phyloP scores from a whole-genome alignment of 805 yeast genomes.

The Ogataea thermomethanolica region DNA sequence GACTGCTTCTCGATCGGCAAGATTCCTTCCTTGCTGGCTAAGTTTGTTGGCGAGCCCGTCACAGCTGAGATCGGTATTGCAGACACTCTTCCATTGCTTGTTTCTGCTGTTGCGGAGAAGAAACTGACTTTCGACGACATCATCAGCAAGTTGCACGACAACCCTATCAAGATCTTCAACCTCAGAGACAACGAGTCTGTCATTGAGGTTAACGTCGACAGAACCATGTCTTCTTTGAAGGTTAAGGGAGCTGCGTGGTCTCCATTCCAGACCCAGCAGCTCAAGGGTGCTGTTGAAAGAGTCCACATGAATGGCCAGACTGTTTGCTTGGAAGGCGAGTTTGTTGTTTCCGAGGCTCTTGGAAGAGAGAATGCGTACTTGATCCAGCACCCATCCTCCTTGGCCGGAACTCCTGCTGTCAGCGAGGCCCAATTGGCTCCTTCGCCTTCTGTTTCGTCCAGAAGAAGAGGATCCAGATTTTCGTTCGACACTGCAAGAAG shows the following conservation, averaged over 20 bases:
- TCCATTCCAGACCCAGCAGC: conserved; percentile 49
- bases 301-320: conserved; percentile 77
- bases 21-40: conserved; percentile 69
- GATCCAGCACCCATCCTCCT: conserved; percentile 41
- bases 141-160: conserved; percentile 67
- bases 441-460: conserved; percentile 32
- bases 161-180: conserved; percentile 79
- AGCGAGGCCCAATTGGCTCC: conserved; percentile 29
- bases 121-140: conserved; percentile 71
- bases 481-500: conserved; percentile 44
- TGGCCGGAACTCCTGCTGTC: conserved; percentile 30
- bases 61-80: conserved; percentile 73
- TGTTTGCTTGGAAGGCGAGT: conserved; percentile 77
- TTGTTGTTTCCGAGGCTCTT: conserved; percentile 54
- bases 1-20: conserved; percentile 88
- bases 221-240: conserved; percentile 45
- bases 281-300: conserved; percentile 85
- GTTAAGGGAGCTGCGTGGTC: conserved; percentile 44
- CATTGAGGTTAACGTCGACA: conserved; percentile 82
- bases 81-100: conserved; percentile 77
- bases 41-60: conserved; percentile 56
- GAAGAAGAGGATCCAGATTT: conserved; percentile 45
- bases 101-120: conserved; percentile 74
- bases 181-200: conserved; percentile 75
- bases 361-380: conserved; percentile 56